Conservation (phyloP, 768 basidiomycete genomes). For the Baorangia bicolor region DNA sequence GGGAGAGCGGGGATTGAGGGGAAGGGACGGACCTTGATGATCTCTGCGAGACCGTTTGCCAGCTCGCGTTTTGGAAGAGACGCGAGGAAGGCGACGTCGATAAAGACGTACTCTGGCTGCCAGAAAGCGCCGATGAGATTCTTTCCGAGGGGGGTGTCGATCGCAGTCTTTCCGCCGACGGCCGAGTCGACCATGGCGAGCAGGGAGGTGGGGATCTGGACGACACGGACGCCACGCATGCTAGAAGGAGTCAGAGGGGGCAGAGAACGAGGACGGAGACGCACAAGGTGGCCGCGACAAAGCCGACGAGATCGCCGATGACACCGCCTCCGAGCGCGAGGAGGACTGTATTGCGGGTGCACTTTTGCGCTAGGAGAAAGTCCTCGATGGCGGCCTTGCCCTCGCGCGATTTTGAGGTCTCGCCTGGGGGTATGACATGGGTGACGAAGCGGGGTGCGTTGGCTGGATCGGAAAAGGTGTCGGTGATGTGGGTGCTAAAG, state of each 20-base stretch:
- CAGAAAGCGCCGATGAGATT: conserved; percentile 98
- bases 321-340: conserved; percentile 96
- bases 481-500: conserved; percentile 48
- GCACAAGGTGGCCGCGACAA: conserved; percentile 95
- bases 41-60: conserved; percentile 98
- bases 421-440: conserved; percentile 84
- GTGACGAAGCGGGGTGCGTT: conserved; percentile 66
- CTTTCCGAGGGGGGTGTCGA: conserved; percentile 97
- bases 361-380: conserved; percentile 81
- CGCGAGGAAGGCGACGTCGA: conserved; percentile 94
- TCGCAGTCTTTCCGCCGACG: conserved; percentile 98
- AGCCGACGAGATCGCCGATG: conserved; percentile 94
- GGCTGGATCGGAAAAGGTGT: conserved; percentile 15
- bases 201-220: conserved; percentile 94
- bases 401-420: conserved; percentile 86
- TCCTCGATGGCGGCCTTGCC: conserved; percentile 95
- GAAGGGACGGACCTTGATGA: conserved; percentile 74
- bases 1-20: not conserved
- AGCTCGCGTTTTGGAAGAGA: conserved; percentile 91
- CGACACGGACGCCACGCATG: conserved; percentile 96
- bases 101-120: conserved; percentile 97
- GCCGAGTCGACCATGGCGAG: conserved; percentile 99
- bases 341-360: conserved; percentile 91
- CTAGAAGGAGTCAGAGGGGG: conserved; percentile 39
- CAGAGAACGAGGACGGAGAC: conserved; percentile 20